Evolutionary conservation across 2,329 filamentous ascomycete genomes (phyloP).

Genomic region (Zalaria sp.): DNA sequence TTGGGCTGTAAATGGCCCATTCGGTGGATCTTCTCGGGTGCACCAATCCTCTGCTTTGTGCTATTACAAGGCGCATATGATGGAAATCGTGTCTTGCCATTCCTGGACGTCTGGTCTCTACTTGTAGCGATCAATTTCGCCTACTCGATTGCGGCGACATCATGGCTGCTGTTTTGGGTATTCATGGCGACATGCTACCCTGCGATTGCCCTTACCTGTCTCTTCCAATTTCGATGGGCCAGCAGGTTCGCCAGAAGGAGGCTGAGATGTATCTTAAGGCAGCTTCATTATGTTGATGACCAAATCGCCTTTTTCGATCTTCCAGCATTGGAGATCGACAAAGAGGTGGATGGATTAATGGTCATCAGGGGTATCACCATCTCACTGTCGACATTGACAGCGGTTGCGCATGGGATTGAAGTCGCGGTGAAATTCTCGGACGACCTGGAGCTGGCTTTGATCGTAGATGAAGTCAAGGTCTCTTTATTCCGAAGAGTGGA

Average conservation of each 20-base stretch:
- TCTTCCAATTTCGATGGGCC: conserved; percentile 31
- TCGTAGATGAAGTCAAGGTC: conserved; percentile 34
- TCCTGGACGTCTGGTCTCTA: conserved; percentile 32
- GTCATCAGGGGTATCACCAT: conserved; percentile 39
- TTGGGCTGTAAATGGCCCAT: conserved; percentile 13
- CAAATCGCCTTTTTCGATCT: conserved; percentile 35
- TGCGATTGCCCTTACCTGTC: conserved; percentile 25
- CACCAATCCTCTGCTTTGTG: conserved; percentile 22
- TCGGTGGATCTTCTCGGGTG: conserved; percentile 28
- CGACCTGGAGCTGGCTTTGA: conserved; percentile 39
- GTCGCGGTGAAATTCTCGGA: conserved; percentile 38
- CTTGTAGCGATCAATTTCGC: conserved; percentile 31
- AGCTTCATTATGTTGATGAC: conserved; percentile 37
- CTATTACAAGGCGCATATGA: conserved; percentile 20
- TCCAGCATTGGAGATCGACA: conserved; percentile 40
- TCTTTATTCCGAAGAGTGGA: conserved; percentile 35
- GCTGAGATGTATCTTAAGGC: conserved; percentile 22
- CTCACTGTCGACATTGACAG: conserved; percentile 34
- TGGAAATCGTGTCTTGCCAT: conserved; percentile 26
- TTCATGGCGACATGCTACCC: conserved; percentile 30
- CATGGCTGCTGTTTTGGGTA: conserved; percentile 35
- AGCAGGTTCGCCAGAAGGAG: conserved; percentile 22
- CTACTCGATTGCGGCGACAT: conserved; percentile 35
- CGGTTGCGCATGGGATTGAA: conserved; percentile 38
- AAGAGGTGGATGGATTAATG: conserved; percentile 37